Conservation (phyloP, 1,284 basidiomycete species). For the Ustilago loliicola region DNA sequence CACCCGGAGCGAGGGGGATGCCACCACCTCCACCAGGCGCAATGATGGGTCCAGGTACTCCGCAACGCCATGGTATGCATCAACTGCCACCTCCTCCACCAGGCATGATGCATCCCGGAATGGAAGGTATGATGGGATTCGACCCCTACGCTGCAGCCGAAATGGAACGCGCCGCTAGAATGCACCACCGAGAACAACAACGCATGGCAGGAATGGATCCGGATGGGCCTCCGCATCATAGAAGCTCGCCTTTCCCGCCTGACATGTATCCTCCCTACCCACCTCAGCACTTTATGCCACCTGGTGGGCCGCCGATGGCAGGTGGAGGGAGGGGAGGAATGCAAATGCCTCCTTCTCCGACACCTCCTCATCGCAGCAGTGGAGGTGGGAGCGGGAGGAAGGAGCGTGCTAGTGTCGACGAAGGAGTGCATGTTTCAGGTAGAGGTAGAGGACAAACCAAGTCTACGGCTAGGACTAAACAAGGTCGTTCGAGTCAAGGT, state of each 20-base stretch:
- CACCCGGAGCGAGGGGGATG: slow-evolving; percentile 26
- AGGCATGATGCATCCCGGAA: slow-evolving; percentile 33
- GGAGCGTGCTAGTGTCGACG: slow-evolving; percentile 30
- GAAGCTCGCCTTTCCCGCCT: slow-evolving; percentile 45
- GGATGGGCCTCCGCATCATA: slow-evolving; percentile 39
- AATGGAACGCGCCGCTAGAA: slow-evolving; percentile 50
- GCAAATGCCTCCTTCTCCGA: slow-evolving; percentile 34
- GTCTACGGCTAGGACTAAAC: slow-evolving; percentile 28
- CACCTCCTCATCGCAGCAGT: slow-evolving; percentile 39
- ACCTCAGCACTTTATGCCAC: slow-evolving; percentile 35
- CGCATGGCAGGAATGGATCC: slow-evolving; percentile 39
- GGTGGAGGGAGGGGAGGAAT: slow-evolving; percentile 10
- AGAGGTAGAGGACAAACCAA: slow-evolving; percentile 34
- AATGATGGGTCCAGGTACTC: slow-evolving; percentile 40
- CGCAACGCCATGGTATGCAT: slow-evolving; percentile 39
- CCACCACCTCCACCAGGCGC: slow-evolving; percentile 44
- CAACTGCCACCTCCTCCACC: slow-evolving; percentile 32
- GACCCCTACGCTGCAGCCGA: slow-evolving; percentile 50
- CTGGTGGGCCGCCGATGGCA: slow-evolving; percentile 19
- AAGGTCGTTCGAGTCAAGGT: slow-evolving; percentile 25
- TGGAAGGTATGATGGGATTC: slow-evolving; percentile 49
- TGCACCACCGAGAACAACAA: slow-evolving; percentile 53
- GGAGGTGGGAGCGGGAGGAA: slow-evolving; percentile 22
- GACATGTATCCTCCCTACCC: slow-evolving; percentile 49
- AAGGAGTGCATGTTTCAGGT: slow-evolving; percentile 19